These are phyloP conservation scores for Euclidium syriacum DNA, from an alignment of 345 rosid genomes.

Conservation along the genomic window DNA sequence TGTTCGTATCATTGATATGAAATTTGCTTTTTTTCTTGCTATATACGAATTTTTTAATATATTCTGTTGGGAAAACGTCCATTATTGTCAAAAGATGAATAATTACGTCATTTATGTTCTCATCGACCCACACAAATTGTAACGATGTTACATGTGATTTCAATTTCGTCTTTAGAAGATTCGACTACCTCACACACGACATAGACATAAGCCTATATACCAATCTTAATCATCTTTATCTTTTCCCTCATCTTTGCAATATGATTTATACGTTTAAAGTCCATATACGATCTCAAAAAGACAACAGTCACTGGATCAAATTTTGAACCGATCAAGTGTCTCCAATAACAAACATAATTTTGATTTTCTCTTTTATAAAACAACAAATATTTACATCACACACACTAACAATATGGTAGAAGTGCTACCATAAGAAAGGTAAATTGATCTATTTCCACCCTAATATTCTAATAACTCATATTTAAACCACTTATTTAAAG, in stretches of 20 bases:
- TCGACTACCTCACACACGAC: constrained; percentile 30
- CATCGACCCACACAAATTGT: constrained; percentile 10
- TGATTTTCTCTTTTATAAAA: neutral
- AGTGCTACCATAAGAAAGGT: too few species aligned
- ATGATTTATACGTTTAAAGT: neutral
- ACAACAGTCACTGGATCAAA: neutral
- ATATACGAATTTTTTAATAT: constrained; percentile 16
- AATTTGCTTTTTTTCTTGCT: neutral
- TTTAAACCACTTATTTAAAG: too few species aligned
- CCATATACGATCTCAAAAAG: neutral
- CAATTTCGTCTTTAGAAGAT: constrained; percentile 25
- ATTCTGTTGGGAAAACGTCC: constrained; percentile 25
- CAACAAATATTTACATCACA: too few species aligned
- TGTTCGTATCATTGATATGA: constrained; percentile 25
- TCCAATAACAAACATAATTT: neutral
- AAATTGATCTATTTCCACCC: too few species aligned
- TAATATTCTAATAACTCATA: too few species aligned
- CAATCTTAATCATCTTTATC: constrained; percentile 24
- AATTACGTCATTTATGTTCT: constrained; percentile 24
- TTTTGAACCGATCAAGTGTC: neutral
- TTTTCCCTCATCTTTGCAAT: constrained; percentile 22
- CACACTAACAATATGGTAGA: too few species aligned
- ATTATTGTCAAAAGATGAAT: neutral
- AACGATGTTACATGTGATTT: constrained; percentile 31
- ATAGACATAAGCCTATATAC: constrained; percentile 22